Conservation (phyloP, 169 alveolate genomes). For the Miamiensis avidus region DNA sequence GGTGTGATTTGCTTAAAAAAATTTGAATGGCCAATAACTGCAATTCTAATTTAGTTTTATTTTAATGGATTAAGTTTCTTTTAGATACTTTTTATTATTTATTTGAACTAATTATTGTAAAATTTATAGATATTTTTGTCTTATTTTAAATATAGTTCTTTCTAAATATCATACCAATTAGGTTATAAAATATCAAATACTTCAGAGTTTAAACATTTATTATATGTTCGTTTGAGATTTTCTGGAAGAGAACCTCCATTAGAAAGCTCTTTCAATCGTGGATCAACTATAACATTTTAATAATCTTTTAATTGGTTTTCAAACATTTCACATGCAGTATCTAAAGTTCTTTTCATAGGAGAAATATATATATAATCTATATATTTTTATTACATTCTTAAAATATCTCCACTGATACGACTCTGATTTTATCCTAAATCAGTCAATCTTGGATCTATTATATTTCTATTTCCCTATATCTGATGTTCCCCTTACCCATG, state of each 20-base stretch:
- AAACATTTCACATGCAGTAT: not conserved
- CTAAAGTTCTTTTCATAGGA: not conserved
- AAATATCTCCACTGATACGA: not conserved
- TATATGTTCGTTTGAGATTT: too few relatives aligned
- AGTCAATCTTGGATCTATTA: not conserved
- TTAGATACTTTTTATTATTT: too few relatives aligned
- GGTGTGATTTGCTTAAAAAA: not conserved
- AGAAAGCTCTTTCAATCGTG: too few relatives aligned
- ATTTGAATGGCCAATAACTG: not conserved
- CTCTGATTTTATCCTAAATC: not conserved
- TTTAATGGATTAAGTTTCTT: not conserved
- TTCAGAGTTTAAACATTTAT: not conserved
- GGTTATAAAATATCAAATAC: not conserved
- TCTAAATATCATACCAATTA: not conserved
- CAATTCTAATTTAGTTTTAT: too few relatives aligned
- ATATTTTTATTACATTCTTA: too few relatives aligned
- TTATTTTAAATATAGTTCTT: too few relatives aligned
- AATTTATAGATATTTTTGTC: too few relatives aligned
- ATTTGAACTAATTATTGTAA: not conserved
- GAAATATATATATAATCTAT: not conserved
- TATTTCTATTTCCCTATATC: not conserved
- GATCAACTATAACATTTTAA: not conserved
- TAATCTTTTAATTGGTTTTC: too few relatives aligned
- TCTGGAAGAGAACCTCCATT: not conserved
- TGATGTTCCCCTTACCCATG: not conserved